Conservation (phyloP, 768 basidiomycete species). For the Suillus brevipes region DNA sequence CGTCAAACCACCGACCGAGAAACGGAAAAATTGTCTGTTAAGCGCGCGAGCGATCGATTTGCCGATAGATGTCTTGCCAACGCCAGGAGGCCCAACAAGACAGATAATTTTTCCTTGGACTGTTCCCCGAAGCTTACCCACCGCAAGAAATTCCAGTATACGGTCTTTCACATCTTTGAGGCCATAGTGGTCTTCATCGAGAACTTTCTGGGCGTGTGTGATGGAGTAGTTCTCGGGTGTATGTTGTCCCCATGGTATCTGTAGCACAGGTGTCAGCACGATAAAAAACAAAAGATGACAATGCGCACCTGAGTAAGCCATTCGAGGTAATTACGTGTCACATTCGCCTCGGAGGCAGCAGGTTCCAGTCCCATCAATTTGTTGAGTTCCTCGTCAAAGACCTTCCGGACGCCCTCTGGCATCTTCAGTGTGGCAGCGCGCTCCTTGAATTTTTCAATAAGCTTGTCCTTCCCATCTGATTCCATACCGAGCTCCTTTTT, state of each 20-base stretch:
- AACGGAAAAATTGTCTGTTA: conserved; percentile 91
- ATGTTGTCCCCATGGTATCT: conserved; percentile 97
- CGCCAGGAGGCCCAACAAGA: conserved; percentile 94
- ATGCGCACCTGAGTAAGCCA: conserved; percentile 76
- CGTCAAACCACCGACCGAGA: conserved; percentile 94
- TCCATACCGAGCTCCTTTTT: conserved; percentile 97
- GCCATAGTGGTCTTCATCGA: conserved; percentile 96
- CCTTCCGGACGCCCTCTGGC: conserved; percentile 87
- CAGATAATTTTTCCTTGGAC: conserved; percentile 98
- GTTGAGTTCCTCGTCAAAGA: conserved; percentile 93
- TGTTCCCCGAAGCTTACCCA: conserved; percentile 90
- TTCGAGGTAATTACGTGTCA: conserved; percentile 92
- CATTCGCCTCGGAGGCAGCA: conserved; percentile 89
- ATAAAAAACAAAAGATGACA: not conserved
- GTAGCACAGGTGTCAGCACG: conserved; percentile 11
- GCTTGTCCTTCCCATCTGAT: conserved; percentile 90
- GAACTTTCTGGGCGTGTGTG: conserved; percentile 71
- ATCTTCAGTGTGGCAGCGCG: conserved; percentile 79
- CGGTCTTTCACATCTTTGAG: conserved; percentile 90
- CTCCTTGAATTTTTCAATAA: conserved; percentile 91
- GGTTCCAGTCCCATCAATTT: conserved; percentile 90
- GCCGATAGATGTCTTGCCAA: conserved; percentile 96
- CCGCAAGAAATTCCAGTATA: conserved; percentile 94
- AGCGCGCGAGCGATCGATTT: conserved; percentile 93
- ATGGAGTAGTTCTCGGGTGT: conserved; percentile 93